Evolutionary conservation across 257 asterid genomes (phyloP).

Genomic region (Solanum microdontum): DNA sequence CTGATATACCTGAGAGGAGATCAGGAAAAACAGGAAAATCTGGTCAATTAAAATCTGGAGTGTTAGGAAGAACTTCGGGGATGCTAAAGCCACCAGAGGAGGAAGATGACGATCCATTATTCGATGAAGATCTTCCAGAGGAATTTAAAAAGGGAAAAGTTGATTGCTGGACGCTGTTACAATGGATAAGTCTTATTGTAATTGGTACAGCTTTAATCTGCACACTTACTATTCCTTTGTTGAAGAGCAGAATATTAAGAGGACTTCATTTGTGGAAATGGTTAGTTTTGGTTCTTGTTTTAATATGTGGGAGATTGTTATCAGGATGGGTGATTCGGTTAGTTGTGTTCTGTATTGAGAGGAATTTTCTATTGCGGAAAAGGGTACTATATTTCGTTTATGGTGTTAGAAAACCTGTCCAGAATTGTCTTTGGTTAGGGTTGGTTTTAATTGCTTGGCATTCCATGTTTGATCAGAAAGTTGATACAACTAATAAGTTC

Average conservation of each 20-base stretch:
- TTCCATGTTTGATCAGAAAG: slow-evolving; percentile 47
- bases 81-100: slow-evolving; percentile 21
- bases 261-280: slow-evolving; percentile 74
- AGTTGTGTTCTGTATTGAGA: slow-evolving; percentile 54
- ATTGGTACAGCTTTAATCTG: slow-evolving; percentile 31
- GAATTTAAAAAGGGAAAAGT: slow-evolving; percentile 34
- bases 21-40: slow-evolving; percentile 34
- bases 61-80: slow-evolving; percentile 36
- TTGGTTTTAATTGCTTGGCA: slow-evolving; percentile 80
- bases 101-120: slow-evolving; percentile 66
- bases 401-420: slow-evolving; percentile 69
- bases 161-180: slow-evolving; percentile 31
- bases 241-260: slow-evolving; percentile 28
- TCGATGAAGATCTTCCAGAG: slow-evolving; percentile 64
- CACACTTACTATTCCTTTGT: slow-evolving; percentile 22
- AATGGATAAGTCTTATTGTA: slow-evolving; percentile 56
- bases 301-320: slow-evolving; percentile 76
- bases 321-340: slow-evolving; percentile 74
- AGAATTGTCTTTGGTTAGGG: slow-evolving; percentile 86
- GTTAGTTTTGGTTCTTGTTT: slow-evolving; percentile 63
- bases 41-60: slow-evolving; percentile 35
- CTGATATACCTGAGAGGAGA: slow-evolving; percentile 16
- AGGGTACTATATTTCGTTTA: slow-evolving; percentile 73
- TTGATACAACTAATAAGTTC: slow-evolving; percentile 40
- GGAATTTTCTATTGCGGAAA: slow-evolving; percentile 73